Evolutionary conservation across 2,329 filamentous ascomycete species (phyloP).

Genomic region (Ophiostoma ulmi): DNA sequence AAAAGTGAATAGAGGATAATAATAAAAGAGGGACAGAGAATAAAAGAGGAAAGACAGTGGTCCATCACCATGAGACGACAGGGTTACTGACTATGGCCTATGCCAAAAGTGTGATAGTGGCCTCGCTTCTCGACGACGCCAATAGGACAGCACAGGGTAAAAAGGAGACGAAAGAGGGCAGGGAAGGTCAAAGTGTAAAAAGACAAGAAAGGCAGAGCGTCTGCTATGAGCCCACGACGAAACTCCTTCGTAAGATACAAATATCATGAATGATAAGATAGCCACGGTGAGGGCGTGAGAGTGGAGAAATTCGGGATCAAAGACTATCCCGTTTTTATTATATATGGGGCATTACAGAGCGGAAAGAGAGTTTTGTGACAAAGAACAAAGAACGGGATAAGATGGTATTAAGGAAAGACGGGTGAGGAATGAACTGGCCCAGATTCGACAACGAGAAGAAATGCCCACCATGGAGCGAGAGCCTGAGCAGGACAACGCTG

Average conservation of each 20-base stretch:
- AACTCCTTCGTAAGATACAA: not conserved
- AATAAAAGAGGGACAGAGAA: not conserved
- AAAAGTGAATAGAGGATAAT: not conserved
- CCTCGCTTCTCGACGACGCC: conserved; percentile 7
- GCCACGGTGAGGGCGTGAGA: conserved; percentile 3
- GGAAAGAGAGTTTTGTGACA: not conserved
- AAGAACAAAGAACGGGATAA: not conserved
- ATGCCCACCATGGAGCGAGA: not conserved
- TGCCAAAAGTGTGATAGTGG: not conserved
- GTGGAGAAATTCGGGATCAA: not conserved
- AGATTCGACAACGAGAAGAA: not conserved
- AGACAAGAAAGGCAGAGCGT: not conserved
- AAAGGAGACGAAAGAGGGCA: conserved; percentile 8
- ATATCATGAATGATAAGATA: not conserved
- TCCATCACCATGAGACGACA: conserved; percentile 11
- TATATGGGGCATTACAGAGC: conserved; percentile 1
- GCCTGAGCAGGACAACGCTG: not conserved
- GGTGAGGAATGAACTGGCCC: not conserved
- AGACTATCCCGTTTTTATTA: not conserved
- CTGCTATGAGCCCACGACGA: not conserved
- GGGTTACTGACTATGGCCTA: not conserved
- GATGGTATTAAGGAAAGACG: not conserved
- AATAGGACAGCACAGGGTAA: conserved; percentile 10
- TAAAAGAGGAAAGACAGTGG: conserved; percentile 11
- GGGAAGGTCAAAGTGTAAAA: not conserved